phyloP scores from a whole-genome alignment of 768 basidiomycete species.

The Kwoniella bestiolae region DNA sequence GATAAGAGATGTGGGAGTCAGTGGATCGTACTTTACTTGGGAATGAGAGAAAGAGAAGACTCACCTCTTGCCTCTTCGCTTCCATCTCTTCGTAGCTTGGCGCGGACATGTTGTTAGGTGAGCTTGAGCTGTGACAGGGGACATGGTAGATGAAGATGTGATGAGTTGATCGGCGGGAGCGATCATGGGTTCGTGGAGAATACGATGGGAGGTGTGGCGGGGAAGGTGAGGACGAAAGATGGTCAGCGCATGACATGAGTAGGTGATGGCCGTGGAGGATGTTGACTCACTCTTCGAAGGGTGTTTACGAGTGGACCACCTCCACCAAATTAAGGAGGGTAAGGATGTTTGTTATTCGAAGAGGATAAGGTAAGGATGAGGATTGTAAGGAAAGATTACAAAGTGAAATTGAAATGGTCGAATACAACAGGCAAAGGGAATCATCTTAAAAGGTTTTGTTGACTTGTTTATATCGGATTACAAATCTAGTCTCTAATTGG shows the following conservation, averaged over 20 bases:
- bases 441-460: too few species aligned
- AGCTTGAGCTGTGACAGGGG: not conserved
- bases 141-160: not conserved
- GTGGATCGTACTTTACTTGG: not conserved
- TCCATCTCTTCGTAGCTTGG: slow-evolving; percentile 53
- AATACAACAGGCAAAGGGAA: not conserved
- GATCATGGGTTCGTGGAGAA: too few species aligned
- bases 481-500: not conserved
- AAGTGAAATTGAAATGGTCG: not conserved
- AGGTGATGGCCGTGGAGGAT: too few species aligned
- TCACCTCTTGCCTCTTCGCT: slow-evolving; percentile 49
- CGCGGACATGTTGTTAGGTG: slow-evolving; percentile 24
- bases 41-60: slow-evolving; percentile 7
- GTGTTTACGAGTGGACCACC: slow-evolving; percentile 24
- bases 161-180: not conserved
- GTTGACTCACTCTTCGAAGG: not conserved
- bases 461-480: slow-evolving; percentile 4
- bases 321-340: slow-evolving; percentile 24
- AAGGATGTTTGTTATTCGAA: not conserved
- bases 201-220: too few species aligned
- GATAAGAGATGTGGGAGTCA: not conserved
- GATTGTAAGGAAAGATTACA: too few species aligned
- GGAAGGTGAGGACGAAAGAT: not conserved
- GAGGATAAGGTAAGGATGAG: slow-evolving; percentile 23
- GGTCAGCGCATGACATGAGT: too few species aligned